Percentiles rank a stretch among this genome's conserved stretches.
Evolutionary conservation across 208 protist species (phyloP).

Genomic region (Leishmania major): DNA sequence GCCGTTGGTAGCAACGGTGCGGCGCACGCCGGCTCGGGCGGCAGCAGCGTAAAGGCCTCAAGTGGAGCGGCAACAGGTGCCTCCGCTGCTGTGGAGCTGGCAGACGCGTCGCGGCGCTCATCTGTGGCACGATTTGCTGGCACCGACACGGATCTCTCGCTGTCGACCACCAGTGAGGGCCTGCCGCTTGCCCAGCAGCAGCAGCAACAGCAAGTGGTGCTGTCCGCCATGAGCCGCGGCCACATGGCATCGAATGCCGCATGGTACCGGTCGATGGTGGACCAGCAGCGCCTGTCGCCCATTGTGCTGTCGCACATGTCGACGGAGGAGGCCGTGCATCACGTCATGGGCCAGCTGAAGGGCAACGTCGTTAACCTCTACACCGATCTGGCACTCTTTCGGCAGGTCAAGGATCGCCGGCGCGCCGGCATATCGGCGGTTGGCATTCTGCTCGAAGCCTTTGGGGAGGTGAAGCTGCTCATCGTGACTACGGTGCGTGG

Average conservation of each 20-base stretch:
- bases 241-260: constrained; percentile 41
- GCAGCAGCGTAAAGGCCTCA: background rate
- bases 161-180: background rate
- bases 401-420: constrained; percentile 73
- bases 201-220: background rate
- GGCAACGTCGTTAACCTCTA: constrained; percentile 87
- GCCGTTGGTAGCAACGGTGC: background rate
- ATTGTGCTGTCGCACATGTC: constrained; percentile 72
- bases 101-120: background rate
- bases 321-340: constrained; percentile 56
- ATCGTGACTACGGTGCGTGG: constrained; percentile 48
- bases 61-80: background rate
- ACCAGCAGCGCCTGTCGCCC: constrained; percentile 68
- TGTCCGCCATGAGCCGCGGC: constrained; percentile 17
- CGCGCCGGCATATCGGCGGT: constrained; percentile 55
- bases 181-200: background rate
- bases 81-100: background rate
- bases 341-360: constrained; percentile 88
- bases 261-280: constrained; percentile 48
- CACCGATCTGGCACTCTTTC: constrained; percentile 83
- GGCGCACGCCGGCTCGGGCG: constrained; percentile 5
- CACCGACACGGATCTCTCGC: background rate
- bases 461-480: constrained; percentile 79
- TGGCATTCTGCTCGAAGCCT: constrained; percentile 81
- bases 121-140: background rate